Evolutionary conservation across 176 grass and related monocot genomes (phyloP).

Genomic region (Rhynchospora tenuis): DNA sequence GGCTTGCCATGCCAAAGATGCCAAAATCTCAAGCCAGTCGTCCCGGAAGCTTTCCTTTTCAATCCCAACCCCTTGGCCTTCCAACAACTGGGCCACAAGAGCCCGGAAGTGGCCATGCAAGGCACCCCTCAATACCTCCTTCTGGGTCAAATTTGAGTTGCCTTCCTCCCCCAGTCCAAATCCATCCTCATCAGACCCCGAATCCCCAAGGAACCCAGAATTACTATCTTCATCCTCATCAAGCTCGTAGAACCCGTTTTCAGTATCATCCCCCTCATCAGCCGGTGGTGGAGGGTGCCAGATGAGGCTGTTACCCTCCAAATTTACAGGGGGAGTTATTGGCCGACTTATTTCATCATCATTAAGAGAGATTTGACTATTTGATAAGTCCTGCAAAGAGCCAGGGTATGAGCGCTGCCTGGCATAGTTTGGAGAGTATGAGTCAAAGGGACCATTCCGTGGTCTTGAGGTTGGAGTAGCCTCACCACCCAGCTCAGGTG

Average conservation of each 20-base stretch:
- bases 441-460: conserved; percentile 10
- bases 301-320: conserved; percentile 51
- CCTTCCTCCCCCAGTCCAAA: conserved; percentile 17
- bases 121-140: conserved; percentile 58
- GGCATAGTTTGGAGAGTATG: conserved; percentile 36
- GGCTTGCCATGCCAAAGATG: conserved; percentile 84
- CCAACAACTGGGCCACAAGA: conserved; percentile 75
- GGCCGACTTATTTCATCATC: conserved; percentile 26
- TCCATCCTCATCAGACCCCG: conserved; percentile 31
- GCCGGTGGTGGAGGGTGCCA: conserved; percentile 73
- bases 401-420: conserved; percentile 32
- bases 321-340: conserved; percentile 41
- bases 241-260: conserved; percentile 57
- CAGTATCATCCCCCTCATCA: conserved; percentile 51
- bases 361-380: conserved; percentile 27
- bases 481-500: conserved; percentile 29
- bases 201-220: conserved; percentile 31
- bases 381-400: conserved; percentile 33
- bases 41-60: conserved; percentile 28
- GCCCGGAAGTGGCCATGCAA: conserved; percentile 83
- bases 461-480: conserved; percentile 48
- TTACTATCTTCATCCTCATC: conserved; percentile 58
- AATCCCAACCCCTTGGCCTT: conserved; percentile 61
- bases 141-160: conserved; percentile 52
- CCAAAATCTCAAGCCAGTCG: conserved; percentile 65